Conservation (phyloP, 495 filamentous ascomycete species). For the Tuber indicum region DNA sequence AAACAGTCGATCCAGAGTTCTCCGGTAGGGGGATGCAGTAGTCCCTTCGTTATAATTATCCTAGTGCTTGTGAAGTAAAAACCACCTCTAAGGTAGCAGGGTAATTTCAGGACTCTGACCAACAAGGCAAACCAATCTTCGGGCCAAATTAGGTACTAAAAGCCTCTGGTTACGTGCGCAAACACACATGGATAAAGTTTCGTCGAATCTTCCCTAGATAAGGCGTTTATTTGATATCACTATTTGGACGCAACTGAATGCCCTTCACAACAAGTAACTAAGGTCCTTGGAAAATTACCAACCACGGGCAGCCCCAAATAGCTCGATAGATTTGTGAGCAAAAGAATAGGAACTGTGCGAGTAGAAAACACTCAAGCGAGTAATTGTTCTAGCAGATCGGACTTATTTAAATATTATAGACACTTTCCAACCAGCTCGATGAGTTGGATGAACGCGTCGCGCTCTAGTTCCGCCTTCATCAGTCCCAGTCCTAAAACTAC, state of each 20-base stretch:
- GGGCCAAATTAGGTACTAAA: neutral
- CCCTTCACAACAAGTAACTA: neutral
- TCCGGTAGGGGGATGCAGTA: neutral
- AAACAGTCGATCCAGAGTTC: neutral
- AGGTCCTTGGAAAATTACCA: neutral
- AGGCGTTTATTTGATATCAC: neutral
- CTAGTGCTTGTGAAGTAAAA: neutral
- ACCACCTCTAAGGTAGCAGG: neutral
- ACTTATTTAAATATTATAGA: slow-evolving; percentile 45
- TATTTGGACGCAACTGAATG: neutral
- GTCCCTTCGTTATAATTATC: neutral
- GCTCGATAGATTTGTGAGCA: neutral
- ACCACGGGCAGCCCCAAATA: neutral
- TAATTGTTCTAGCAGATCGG: neutral
- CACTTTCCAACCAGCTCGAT: slow-evolving; percentile 71
- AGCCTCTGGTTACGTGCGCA: neutral
- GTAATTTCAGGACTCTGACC: neutral
- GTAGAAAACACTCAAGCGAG: neutral
- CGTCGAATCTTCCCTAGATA: neutral
- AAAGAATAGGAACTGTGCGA: neutral
- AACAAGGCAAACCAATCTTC: neutral
- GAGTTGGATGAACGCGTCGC: slow-evolving; percentile 73
- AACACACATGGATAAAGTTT: neutral
- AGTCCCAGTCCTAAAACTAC: slow-evolving; percentile 79
- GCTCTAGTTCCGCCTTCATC: slow-evolving; percentile 54